Conservation (phyloP, 257 asterid species). For the Lycium ferocissimum region DNA sequence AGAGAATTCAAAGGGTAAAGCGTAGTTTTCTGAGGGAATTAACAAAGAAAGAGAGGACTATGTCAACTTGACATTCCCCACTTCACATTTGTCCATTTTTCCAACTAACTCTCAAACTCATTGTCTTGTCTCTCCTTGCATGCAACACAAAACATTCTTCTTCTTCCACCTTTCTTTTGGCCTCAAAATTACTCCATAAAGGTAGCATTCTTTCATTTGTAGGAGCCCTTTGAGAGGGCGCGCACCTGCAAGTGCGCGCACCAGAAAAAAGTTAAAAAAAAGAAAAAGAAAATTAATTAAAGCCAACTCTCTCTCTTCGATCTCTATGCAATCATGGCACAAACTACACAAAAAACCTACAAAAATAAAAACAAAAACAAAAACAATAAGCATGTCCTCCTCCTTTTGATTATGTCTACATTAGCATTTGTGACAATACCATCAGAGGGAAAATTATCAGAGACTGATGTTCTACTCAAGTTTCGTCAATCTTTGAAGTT, state of each 20-base stretch:
- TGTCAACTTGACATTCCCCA: conserved; percentile 29
- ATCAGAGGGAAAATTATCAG: conserved; percentile 34
- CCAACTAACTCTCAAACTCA: conserved; percentile 24
- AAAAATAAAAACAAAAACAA: not conserved
- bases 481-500: conserved; percentile 49
- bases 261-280: not conserved
- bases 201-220: conserved; percentile 29
- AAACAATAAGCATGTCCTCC: not conserved
- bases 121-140: conserved; percentile 29
- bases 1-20: conserved; percentile 34
- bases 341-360: not conserved
- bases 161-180: conserved; percentile 30
- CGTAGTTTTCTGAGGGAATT: conserved; percentile 35
- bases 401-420: conserved; percentile 6
- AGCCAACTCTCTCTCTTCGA: not conserved
- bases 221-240: conserved; percentile 39
- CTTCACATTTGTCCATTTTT: conserved; percentile 27
- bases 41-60: conserved; percentile 19
- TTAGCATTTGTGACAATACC: conserved; percentile 22
- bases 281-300: not conserved
- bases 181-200: conserved; percentile 30
- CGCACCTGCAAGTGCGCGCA: conserved; percentile 47
- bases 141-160: conserved; percentile 37
- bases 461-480: conserved; percentile 50
- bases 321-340: conserved; percentile 34